These are phyloP conservation scores for Spergularia marina DNA, from an alignment of 148 eudicot species.

Conservation along the genomic window DNA sequence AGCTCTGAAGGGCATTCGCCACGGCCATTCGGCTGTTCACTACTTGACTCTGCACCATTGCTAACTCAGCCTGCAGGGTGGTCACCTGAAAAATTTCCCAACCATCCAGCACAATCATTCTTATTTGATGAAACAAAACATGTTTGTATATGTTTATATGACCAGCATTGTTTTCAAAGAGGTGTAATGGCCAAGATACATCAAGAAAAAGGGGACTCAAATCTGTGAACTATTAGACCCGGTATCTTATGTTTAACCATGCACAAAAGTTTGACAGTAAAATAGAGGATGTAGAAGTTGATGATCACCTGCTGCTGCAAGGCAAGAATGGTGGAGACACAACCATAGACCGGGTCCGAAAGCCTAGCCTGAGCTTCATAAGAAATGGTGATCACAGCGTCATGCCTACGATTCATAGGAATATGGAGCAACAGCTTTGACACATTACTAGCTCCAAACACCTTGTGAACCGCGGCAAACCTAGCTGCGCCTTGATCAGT, in stretches of 20 bases:
- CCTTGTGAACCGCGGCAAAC: constrained; percentile 68
- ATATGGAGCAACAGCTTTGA: constrained; percentile 54
- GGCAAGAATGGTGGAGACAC: constrained; percentile 54
- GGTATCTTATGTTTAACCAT: too few species aligned
- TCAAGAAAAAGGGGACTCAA: too few species aligned
- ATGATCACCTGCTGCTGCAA: constrained; percentile 55
- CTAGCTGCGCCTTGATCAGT: constrained; percentile 57
- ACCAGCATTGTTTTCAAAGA: too few species aligned
- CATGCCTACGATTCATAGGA: constrained; percentile 45
- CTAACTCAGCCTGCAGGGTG: constrained; percentile 66
- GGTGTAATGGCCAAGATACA: too few species aligned
- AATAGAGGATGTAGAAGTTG: neutral
- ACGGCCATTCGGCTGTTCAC: constrained; percentile 53
- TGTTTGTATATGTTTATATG: too few species aligned
- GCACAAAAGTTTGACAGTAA: too few species aligned
- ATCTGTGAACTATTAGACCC: too few species aligned
- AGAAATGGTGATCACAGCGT: constrained; percentile 51
- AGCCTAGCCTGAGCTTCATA: constrained; percentile 67
- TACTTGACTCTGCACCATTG: constrained; percentile 60
- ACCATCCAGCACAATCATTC: neutral
- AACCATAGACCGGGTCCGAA: constrained; percentile 61
- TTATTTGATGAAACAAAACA: neutral
- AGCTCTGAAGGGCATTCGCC: constrained; percentile 50
- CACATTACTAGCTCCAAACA: constrained; percentile 66
- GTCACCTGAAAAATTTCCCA: constrained; percentile 47